Conservation (phyloP, 768 basidiomycete genomes). For the Crassisporium funariophilum region DNA sequence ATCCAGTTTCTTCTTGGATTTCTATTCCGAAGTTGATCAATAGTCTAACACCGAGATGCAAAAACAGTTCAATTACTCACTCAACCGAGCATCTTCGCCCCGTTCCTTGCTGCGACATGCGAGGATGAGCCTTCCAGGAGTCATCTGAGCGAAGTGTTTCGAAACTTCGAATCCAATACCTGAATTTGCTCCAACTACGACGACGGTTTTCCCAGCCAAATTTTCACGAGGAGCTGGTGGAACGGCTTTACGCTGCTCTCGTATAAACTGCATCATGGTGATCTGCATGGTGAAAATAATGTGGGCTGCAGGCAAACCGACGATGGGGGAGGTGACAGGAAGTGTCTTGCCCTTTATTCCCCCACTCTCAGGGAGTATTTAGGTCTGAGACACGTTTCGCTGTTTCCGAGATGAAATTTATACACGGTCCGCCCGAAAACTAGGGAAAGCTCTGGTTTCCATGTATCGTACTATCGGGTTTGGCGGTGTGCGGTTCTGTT, state of each 20-base stretch:
- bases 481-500: too few species aligned
- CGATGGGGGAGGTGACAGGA: too few species aligned
- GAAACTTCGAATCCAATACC: conserved; percentile 52
- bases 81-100: conserved; percentile 35
- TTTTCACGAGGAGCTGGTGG: conserved; percentile 35
- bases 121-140: conserved; percentile 40
- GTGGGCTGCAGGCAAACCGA: too few species aligned
- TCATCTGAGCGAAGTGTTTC: conserved; percentile 48
- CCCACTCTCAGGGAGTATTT: too few species aligned
- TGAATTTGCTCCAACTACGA: conserved; percentile 53
- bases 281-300: conserved; percentile 18
- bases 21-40: conserved; percentile 15
- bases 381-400: too few species aligned
- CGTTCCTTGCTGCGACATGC: conserved; percentile 39
- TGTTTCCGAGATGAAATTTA: too few species aligned
- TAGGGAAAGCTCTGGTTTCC: too few species aligned
- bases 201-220: conserved; percentile 48
- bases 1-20: conserved; percentile 35
- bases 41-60: too few species aligned
- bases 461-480: too few species aligned
- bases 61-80: conserved; percentile 22
- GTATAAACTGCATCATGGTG: conserved; percentile 14
- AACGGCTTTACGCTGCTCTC: conserved; percentile 21
- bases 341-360: background rate
- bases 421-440: too few species aligned